A percentile compares a stretch with the other conserved stretches of the same genome.
These are phyloP conservation scores for Piper betle DNA, from an alignment of 164 flowering plant genomes.

Conservation along the genomic window DNA sequence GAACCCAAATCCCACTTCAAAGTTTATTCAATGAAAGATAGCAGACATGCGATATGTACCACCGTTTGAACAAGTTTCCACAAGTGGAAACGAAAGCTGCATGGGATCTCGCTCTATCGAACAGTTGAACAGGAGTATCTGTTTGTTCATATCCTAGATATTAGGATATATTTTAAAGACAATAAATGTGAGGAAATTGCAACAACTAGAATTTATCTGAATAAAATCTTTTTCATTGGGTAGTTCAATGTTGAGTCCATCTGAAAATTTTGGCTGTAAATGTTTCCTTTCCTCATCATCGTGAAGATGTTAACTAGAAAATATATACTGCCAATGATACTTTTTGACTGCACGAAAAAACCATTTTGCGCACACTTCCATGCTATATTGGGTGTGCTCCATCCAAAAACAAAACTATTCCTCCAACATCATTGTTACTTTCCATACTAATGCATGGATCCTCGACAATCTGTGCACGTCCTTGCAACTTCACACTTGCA, in stretches of 20 bases:
- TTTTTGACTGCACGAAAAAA: conserved; percentile 56
- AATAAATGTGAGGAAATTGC: no score
- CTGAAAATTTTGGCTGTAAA: conserved; percentile 8
- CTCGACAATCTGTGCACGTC: conserved; percentile 79
- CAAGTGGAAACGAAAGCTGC: conserved; percentile 61
- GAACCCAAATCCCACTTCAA: background rate
- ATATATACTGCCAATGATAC: conserved; percentile 17
- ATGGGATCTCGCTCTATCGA: conserved; percentile 93
- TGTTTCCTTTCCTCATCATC: conserved; percentile 18
- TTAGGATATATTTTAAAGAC: background rate
- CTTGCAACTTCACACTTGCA: conserved; percentile 63
- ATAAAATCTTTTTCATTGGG: conserved; percentile 18
- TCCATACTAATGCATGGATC: conserved; percentile 34
- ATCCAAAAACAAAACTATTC: conserved; percentile 78
- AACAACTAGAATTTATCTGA: conserved; percentile 29
- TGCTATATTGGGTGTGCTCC: conserved; percentile 99
- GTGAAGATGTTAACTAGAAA: conserved; percentile 9
- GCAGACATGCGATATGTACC: conserved; percentile 24
- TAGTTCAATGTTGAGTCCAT: conserved; percentile 3
- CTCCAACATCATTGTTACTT: conserved; percentile 17
- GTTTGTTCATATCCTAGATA: conserved; percentile 8
- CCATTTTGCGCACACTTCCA: conserved; percentile 90
- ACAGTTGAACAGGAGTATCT: conserved; percentile 91
- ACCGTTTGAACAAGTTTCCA: conserved; percentile 60
- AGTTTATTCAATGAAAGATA: background rate